Conservation (phyloP, 345 rosid genomes). For the Sisymbrium altissimum region DNA sequence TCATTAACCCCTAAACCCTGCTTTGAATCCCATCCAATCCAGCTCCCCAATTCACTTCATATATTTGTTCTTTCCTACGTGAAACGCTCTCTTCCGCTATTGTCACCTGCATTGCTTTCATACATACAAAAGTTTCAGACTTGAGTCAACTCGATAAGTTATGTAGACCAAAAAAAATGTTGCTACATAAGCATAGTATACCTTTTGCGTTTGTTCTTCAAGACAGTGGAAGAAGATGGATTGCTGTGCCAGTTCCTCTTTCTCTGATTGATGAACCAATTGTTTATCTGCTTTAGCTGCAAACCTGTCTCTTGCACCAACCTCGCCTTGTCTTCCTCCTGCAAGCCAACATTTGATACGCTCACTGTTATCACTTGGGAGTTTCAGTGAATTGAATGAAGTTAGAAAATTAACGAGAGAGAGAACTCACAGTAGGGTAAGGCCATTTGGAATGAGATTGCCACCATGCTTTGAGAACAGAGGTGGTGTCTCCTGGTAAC, state of each 20-base stretch:
- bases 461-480: slow-evolving; percentile 94
- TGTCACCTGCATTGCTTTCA: slow-evolving; percentile 97
- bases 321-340: slow-evolving; percentile 99
- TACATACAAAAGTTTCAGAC: slow-evolving; percentile 38
- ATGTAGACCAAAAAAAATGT: background rate
- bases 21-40: slow-evolving; percentile 8
- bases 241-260: slow-evolving; percentile 98
- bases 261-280: slow-evolving; percentile 98
- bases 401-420: background rate
- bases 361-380: background rate
- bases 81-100: slow-evolving; percentile 51
- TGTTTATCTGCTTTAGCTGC: slow-evolving; percentile 95
- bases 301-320: slow-evolving; percentile 96
- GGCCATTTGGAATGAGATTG: slow-evolving; percentile 98
- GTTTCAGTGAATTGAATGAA: background rate
- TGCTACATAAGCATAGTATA: slow-evolving; percentile 26
- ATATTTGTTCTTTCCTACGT: slow-evolving; percentile 35
- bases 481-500: slow-evolving; percentile 95
- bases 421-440: slow-evolving; percentile 83
- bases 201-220: slow-evolving; percentile 94
- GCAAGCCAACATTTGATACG: slow-evolving; percentile 3
- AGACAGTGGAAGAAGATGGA: slow-evolving; percentile 74
- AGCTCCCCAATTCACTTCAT: slow-evolving; percentile 9
- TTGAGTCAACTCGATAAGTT: background rate
- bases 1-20: slow-evolving; percentile 23